A percentile compares a stretch with the other conserved stretches of the same genome.
These are phyloP conservation scores for Fusarium metavorans DNA, from an alignment of 2,329 filamentous ascomycete genomes.

Conservation along the genomic window DNA sequence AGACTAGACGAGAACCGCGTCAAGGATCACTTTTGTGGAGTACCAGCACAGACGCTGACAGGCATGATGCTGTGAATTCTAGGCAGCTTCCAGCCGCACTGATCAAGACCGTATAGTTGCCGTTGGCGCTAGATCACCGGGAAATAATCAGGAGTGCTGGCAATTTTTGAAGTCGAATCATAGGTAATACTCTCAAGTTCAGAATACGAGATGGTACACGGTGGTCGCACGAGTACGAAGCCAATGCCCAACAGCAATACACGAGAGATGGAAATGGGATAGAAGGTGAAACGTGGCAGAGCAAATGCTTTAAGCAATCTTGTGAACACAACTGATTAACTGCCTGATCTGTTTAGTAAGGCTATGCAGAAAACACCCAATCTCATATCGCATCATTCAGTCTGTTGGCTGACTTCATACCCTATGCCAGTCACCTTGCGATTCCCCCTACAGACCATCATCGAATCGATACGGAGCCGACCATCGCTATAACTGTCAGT, in stretches of 20 bases:
- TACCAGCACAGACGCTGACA: not conserved
- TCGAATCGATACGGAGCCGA: constrained; percentile 10
- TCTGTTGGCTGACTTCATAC: not conserved
- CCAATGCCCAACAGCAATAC: not conserved
- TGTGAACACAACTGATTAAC: not conserved
- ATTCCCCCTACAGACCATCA: not conserved
- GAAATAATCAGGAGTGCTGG: not conserved
- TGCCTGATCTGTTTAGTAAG: too few species aligned
- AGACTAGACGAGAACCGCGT: not conserved
- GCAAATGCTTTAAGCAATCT: not conserved
- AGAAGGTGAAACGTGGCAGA: not conserved
- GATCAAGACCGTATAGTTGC: not conserved
- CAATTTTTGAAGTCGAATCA: not conserved
- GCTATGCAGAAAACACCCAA: not conserved
- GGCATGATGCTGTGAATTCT: not conserved
- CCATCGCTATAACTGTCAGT: constrained; percentile 2
- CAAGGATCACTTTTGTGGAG: not conserved
- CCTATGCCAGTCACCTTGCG: too few species aligned
- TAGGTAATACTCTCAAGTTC: not conserved
- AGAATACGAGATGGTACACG: not conserved
- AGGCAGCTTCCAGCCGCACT: not conserved
- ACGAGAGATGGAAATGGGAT: not conserved
- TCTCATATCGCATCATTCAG: not conserved
- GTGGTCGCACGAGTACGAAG: not conserved
- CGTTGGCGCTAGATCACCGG: not conserved